Conservation (phyloP, 2,329 filamentous ascomycete genomes). For the Fusarium sororula region DNA sequence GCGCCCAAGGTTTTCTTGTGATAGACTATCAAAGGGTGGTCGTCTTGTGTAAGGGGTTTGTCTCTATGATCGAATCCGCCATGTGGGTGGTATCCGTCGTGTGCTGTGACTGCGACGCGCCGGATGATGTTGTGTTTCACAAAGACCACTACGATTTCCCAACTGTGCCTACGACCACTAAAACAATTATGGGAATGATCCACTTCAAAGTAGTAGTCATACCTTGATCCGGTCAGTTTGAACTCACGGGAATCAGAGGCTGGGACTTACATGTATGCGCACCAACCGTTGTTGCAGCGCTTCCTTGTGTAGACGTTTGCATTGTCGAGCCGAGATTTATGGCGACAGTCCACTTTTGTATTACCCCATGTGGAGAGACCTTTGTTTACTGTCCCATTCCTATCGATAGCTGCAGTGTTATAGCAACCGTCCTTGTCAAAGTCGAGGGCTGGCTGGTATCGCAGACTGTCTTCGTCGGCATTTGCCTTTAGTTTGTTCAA, state of each 20-base stretch:
- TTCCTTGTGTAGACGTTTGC: conserved; percentile 1
- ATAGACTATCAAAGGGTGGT: background rate
- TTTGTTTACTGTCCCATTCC: background rate
- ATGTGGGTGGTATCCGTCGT: background rate
- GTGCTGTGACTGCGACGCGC: background rate
- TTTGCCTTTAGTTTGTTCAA: background rate
- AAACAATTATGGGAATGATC: no score
- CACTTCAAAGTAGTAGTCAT: background rate
- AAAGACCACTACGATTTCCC: background rate
- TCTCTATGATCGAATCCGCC: background rate
- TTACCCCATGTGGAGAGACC: background rate
- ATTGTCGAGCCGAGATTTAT: background rate
- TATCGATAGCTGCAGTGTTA: background rate
- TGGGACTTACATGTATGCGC: background rate
- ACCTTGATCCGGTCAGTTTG: background rate
- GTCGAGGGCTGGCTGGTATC: background rate
- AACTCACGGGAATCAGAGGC: fast-evolving
- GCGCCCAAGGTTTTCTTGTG: background rate
- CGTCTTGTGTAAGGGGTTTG: background rate
- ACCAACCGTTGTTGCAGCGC: conserved; percentile 1
- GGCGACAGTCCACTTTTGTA: no score
- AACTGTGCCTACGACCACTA: background rate
- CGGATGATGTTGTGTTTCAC: background rate
- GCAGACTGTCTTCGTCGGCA: background rate
- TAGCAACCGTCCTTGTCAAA: background rate